A percentile compares a stretch with the other conserved stretches of the same genome.
These are phyloP conservation scores for Alternaria burnsii DNA, from an alignment of 2,329 filamentous ascomycete species.

Conservation along the genomic window DNA sequence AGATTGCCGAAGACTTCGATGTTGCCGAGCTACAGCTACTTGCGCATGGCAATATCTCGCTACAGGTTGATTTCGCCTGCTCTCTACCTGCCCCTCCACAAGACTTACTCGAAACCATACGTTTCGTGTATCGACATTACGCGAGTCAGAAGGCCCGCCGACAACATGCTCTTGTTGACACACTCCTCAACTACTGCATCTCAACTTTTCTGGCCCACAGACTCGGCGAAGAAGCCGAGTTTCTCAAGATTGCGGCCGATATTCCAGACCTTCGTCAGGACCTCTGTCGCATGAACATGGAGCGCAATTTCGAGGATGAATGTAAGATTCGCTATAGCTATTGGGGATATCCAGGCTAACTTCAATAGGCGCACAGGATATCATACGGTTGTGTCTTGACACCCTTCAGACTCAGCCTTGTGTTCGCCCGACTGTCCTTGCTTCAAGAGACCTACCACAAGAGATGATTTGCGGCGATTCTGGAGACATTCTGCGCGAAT, in stretches of 20 bases:
- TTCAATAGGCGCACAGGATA: slow-evolving; percentile 21
- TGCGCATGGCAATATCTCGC: slow-evolving; percentile 52
- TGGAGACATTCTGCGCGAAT: background rate
- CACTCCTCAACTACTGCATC: slow-evolving; percentile 56
- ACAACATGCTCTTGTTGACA: slow-evolving; percentile 46
- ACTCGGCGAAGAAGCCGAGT: slow-evolving; percentile 47
- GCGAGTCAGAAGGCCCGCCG: slow-evolving; percentile 29
- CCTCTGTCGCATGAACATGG: slow-evolving; percentile 50
- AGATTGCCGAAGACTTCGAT: slow-evolving; percentile 53
- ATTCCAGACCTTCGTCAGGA: slow-evolving; percentile 52
- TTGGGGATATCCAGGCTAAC: slow-evolving; percentile 6
- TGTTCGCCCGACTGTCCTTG: slow-evolving; percentile 10
- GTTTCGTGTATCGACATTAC: slow-evolving; percentile 46
- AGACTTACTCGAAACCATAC: slow-evolving; percentile 53
- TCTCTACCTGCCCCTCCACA: slow-evolving; percentile 49
- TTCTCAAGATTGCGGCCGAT: slow-evolving; percentile 49
- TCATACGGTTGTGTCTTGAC: slow-evolving; percentile 23
- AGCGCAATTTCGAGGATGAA: slow-evolving; percentile 52
- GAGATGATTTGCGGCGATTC: slow-evolving; percentile 15
- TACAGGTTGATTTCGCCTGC: slow-evolving; percentile 51
- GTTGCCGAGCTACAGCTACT: slow-evolving; percentile 50
- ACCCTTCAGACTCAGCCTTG: slow-evolving; percentile 12
- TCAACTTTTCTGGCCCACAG: slow-evolving; percentile 49
- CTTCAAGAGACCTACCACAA: slow-evolving; percentile 19
- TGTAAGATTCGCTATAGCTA: slow-evolving; percentile 39